Conservation (phyloP, 2,329 filamentous ascomycete species). For the Arthrocladium fulminans region DNA sequence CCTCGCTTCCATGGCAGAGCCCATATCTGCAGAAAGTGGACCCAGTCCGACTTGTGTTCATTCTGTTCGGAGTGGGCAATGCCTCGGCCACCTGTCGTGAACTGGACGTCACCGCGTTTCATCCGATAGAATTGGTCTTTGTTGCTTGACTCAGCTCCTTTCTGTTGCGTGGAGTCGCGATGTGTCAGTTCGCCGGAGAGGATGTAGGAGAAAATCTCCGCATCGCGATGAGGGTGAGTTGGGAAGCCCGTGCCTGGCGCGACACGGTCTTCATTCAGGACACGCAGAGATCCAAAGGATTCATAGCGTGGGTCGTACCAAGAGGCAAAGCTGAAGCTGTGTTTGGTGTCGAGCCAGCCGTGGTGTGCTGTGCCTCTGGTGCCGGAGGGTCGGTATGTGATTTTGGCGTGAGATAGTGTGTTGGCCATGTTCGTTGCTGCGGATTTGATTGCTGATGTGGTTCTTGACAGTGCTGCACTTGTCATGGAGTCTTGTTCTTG, state of each 20-base stretch:
- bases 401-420: conserved; percentile 55
- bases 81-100: conserved; percentile 74
- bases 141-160: conserved; percentile 51
- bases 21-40: conserved; percentile 88
- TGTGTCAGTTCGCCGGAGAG: conserved; percentile 79
- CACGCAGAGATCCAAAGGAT: conserved; percentile 66
- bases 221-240: conserved; percentile 75
- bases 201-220: conserved; percentile 84
- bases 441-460: conserved; percentile 19
- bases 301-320: conserved; percentile 60
- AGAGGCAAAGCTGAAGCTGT: conserved; percentile 73
- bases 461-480: conserved; percentile 1
- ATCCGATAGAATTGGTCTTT: conserved; percentile 60
- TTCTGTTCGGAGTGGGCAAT: conserved; percentile 79
- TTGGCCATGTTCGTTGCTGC: conserved; percentile 47
- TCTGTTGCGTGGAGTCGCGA: conserved; percentile 73
- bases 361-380: conserved; percentile 69
- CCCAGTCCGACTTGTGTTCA: conserved; percentile 59
- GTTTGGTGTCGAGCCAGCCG: conserved; percentile 80
- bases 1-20: conserved; percentile 67
- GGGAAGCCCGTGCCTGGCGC: conserved; percentile 67
- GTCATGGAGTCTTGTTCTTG: conserved; percentile 4
- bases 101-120: conserved; percentile 74
- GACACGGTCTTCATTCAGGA: conserved; percentile 84
- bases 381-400: conserved; percentile 63